A percentile compares a stretch with the other conserved stretches of the same genome.
Evolutionary conservation across 192 early-diverging fungal genomes (phyloP).

Genomic region (Kickxella alabastrina): DNA sequence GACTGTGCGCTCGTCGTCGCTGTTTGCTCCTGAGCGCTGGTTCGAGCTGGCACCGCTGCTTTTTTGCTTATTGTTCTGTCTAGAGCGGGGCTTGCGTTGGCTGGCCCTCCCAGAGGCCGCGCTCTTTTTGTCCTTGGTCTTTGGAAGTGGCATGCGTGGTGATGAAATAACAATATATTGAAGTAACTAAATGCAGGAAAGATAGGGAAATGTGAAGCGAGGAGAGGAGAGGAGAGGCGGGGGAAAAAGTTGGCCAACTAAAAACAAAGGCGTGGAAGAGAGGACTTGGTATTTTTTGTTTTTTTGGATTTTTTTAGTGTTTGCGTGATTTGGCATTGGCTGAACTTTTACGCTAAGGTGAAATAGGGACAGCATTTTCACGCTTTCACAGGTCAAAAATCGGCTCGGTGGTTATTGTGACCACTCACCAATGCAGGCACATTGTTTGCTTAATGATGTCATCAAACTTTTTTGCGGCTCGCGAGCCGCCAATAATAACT

Average conservation of each 20-base stretch:
- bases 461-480: no score
- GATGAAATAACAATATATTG: no score
- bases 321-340: no score
- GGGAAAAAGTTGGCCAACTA: background rate
- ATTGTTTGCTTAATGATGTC: no score
- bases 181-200: background rate
- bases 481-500: no score
- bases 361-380: no score
- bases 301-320: no score
- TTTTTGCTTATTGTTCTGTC: background rate
- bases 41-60: background rate
- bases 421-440: no score
- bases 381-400: no score
- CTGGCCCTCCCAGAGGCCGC: background rate
- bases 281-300: background rate
- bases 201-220: background rate
- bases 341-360: no score
- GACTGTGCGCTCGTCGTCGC: constrained; percentile 12
- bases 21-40: background rate
- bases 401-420: no score
- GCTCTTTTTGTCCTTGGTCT: background rate
- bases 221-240: background rate
- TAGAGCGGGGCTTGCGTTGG: background rate
- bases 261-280: background rate
- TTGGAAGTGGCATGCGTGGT: no score